A percentile compares a stretch with the other conserved stretches of the same genome.
Evolutionary conservation across 2,329 filamentous ascomycete species (phyloP).

Genomic region (Monilinia laxa): DNA sequence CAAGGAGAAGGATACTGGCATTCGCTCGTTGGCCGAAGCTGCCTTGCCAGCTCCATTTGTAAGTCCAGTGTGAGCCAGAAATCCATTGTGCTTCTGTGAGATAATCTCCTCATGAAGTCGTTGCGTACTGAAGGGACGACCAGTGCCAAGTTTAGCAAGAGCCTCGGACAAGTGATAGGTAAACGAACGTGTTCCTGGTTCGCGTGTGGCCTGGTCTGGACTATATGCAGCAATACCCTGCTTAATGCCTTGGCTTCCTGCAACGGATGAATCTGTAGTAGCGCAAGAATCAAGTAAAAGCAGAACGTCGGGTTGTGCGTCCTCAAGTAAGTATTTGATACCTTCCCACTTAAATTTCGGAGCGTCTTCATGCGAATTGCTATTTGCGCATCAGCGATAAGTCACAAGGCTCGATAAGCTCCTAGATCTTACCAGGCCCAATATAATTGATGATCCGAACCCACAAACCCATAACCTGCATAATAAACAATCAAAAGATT

Average conservation of each 20-base stretch:
- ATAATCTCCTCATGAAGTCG: slow-evolving; percentile 56
- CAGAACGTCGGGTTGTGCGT: slow-evolving; percentile 62
- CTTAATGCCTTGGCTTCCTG: slow-evolving; percentile 57
- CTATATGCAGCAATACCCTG: slow-evolving; percentile 62
- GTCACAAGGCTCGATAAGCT: slow-evolving; percentile 32
- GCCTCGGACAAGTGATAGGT: slow-evolving; percentile 57
- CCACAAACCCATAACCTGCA: slow-evolving; percentile 59
- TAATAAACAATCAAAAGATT: slow-evolving; percentile 66
- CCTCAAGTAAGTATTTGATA: slow-evolving; percentile 61
- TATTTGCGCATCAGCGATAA: slow-evolving; percentile 45
- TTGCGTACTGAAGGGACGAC: slow-evolving; percentile 57
- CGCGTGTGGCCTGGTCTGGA: slow-evolving; percentile 50
- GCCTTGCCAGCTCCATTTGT: slow-evolving; percentile 48
- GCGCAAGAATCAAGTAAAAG: slow-evolving; percentile 63
- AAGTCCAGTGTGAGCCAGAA: slow-evolving; percentile 44
- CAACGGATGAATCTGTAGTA: slow-evolving; percentile 50
- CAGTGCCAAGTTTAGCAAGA: slow-evolving; percentile 52
- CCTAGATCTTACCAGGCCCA: slow-evolving; percentile 62
- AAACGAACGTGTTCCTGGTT: slow-evolving; percentile 54
- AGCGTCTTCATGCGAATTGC: slow-evolving; percentile 58
- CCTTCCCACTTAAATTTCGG: slow-evolving; percentile 63
- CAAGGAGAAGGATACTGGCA: slow-evolving; percentile 56
- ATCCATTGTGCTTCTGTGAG: slow-evolving; percentile 43
- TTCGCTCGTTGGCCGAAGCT: slow-evolving; percentile 38
- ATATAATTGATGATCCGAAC: slow-evolving; percentile 60